Percentiles rank a stretch among this genome's conserved stretches.
Evolutionary conservation across 805 yeast species (phyloP).

Genomic region (Barnettozyma californica): DNA sequence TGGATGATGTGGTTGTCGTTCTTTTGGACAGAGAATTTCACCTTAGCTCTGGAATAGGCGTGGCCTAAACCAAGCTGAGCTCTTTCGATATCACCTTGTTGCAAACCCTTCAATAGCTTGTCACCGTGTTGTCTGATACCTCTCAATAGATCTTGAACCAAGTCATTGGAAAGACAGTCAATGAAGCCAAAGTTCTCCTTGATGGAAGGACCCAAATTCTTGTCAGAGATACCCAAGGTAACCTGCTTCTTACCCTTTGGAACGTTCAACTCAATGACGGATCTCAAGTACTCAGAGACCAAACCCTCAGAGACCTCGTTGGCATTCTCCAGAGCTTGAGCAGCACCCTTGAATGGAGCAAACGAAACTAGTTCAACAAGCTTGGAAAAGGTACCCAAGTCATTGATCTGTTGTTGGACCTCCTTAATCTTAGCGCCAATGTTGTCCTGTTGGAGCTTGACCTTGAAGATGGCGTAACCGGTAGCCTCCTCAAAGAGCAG

Average conservation of each 20-base stretch:
- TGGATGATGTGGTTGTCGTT: constrained; percentile 98
- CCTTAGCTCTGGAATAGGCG: constrained; percentile 98
- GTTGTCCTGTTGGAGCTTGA: constrained; percentile 88
- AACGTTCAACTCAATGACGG: constrained; percentile 82
- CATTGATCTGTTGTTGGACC: constrained; percentile 86
- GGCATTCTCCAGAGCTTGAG: constrained; percentile 97
- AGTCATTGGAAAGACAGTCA: constrained; percentile 86
- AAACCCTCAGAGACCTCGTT: constrained; percentile 97
- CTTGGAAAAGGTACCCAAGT: constrained; percentile 83
- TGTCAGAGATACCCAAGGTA: constrained; percentile 85
- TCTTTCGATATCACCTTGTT: constrained; percentile 92
- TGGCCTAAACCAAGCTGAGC: constrained; percentile 99
- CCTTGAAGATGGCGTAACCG: constrained; percentile 95
- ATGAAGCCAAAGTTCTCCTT: constrained; percentile 86
- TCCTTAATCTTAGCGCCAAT: constrained; percentile 88
- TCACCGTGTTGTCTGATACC: constrained; percentile 89
- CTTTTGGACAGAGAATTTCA: constrained; percentile 97
- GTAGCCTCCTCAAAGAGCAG: constrained; percentile 97
- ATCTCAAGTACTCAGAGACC: constrained; percentile 86
- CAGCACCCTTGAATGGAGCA: constrained; percentile 99
- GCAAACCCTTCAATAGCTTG: constrained; percentile 85
- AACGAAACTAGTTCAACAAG: constrained; percentile 89
- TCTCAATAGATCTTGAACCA: constrained; percentile 91
- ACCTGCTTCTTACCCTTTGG: constrained; percentile 75
- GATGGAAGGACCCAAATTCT: constrained; percentile 92